Base-by-base conservation (phyloP, 2,329 filamentous ascomycete genomes). In the Paecilomyces formosus region DNA sequence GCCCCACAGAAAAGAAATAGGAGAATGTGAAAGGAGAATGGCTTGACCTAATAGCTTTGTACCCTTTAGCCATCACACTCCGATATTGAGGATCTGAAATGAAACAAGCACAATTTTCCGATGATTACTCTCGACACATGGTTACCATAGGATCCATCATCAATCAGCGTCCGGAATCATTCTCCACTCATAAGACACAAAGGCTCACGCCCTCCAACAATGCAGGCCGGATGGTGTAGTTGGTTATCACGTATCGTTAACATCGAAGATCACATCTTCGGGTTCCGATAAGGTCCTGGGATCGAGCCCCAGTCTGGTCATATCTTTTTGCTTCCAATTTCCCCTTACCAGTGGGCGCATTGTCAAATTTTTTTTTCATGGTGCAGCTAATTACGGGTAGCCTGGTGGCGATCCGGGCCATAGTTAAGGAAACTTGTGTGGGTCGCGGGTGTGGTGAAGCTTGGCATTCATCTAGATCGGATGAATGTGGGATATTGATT, bases 191-290 rank as follows among this genome's bases (percentile, higher is more conserved):
- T 45, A 15, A 45, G 18, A n/a, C 3, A 21, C 9, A 45, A 45
- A 21, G 18, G n/a, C 2, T 2, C 18, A 21, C 5, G 15, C 1
- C 35, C n/a, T 52, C 3, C 26, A 52, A 52, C 3, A 24, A 28
- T 22, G n/a, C 11, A 8, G 50, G 50, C 50, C 50, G 50, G 67
- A 68, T 70, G 64, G 66, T 67, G 68, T 70, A 70, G 67, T 68
- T 68, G 68, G 66, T 71, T 66, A 70, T 70, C 69, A 70, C 70
- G 66, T 70, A 67, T 70, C 68, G 66, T 70, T 72, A 69, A 72
- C 70, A 72, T 39, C 5, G 35, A 39, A n/a, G 35, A 52, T 52
- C 49, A 11, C 18, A 22, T 24, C 49, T 12, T 15, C 13, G 12
- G n/a, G 49, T 52, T 22, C 50, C 50, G 50, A 52, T 52, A 52